These are phyloP conservation scores for Aspergillus bertholletiae DNA, from an alignment of 495 filamentous ascomycete species.

Conservation along the genomic window DNA sequence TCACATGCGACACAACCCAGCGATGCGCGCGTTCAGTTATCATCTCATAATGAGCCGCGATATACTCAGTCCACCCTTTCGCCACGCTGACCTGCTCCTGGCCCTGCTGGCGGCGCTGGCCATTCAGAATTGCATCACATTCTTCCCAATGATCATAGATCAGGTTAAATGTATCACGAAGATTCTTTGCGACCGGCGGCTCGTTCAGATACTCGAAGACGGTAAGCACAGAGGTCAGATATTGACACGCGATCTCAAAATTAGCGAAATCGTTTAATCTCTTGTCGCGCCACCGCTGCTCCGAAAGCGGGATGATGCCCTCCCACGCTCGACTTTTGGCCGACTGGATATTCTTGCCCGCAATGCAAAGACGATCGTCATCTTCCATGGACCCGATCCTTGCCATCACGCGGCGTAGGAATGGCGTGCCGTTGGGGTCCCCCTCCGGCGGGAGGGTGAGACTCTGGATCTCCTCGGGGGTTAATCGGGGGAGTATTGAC, in stretches of 20 bases:
- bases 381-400: conserved; percentile 18
- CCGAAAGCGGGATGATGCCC: conserved; percentile 30
- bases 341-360: conserved; percentile 28
- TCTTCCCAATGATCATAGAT: conserved; percentile 22
- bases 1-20: conserved; percentile 24
- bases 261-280: conserved; percentile 21
- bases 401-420: conserved; percentile 9
- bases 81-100: conserved; percentile 13
- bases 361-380: conserved; percentile 10
- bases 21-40: conserved; percentile 27
- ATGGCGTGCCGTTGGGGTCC: neutral
- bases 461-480: conserved; percentile 8
- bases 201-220: conserved; percentile 30
- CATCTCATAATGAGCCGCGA: conserved; percentile 18
- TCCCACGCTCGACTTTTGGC: conserved; percentile 28
- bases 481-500: neutral
- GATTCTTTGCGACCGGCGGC: conserved; percentile 12
- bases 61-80: conserved; percentile 27
- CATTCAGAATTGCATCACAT: conserved; percentile 18
- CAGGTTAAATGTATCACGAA: conserved; percentile 28
- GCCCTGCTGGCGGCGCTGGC: neutral
- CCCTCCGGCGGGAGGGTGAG: neutral
- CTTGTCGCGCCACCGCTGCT: conserved; percentile 30
- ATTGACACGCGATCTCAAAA: conserved; percentile 28
- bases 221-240: conserved; percentile 26